These are phyloP conservation scores for Phytophthora gonapodyides DNA, from an alignment of 352 stramenopile genomes.

Conservation along the genomic window DNA sequence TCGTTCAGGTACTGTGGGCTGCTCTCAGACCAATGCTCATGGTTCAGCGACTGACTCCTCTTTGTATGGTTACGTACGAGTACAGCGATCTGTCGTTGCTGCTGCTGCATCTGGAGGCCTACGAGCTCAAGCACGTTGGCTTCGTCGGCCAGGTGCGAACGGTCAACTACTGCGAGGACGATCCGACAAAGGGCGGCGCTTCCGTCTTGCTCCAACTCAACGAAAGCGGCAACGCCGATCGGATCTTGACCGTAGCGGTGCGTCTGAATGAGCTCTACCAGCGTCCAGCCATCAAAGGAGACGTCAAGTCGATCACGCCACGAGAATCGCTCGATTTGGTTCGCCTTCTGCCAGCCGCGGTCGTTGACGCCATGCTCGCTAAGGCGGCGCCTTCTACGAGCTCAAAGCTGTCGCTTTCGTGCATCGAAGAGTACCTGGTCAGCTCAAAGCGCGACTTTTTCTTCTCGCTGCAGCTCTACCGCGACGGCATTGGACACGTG, in stretches of 20 bases:
- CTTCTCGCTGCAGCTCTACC: constrained; percentile 44
- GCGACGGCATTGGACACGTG: constrained; percentile 21
- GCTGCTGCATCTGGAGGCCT: constrained; percentile 27
- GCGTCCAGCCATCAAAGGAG: constrained; percentile 19
- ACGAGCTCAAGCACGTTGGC: constrained; percentile 35
- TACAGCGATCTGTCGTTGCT: constrained; percentile 30
- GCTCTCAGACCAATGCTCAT: constrained; percentile 1
- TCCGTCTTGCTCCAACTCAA: constrained; percentile 29
- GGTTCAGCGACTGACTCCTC: constrained; percentile 5
- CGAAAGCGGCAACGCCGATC: constrained; percentile 22
- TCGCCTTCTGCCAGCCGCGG: constrained; percentile 26
- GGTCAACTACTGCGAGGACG: constrained; percentile 4
- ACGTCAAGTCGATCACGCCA: constrained; percentile 18
- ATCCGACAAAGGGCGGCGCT: constrained; percentile 1
- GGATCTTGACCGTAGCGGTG: constrained; percentile 28
- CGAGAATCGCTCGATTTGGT: constrained; percentile 33
- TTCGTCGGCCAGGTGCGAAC: constrained; percentile 30
- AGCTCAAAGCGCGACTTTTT: constrained; percentile 23
- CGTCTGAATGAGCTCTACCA: constrained; percentile 35
- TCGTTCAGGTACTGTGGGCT: constrained; percentile 35
- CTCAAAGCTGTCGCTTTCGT: constrained; percentile 24
- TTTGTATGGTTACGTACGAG: not conserved
- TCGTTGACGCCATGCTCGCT: constrained; percentile 33
- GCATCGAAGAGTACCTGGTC: constrained; percentile 31
- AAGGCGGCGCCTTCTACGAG: constrained; percentile 5